Evolutionary conservation across 306 rosid species (phyloP).

Genomic region (Ziziphus jujuba): DNA sequence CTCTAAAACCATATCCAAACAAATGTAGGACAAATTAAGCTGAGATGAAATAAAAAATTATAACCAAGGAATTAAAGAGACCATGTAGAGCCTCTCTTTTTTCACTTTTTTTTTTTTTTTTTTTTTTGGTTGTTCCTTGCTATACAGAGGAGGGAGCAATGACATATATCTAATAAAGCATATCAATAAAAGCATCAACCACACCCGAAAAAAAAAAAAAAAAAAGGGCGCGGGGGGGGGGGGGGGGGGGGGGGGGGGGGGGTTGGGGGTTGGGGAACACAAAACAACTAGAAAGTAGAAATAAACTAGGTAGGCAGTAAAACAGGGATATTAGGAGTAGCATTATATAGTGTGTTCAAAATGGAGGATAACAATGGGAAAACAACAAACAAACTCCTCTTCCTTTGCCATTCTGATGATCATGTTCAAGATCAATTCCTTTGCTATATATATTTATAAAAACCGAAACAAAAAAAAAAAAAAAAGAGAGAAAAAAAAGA

Average conservation of each 20-base stretch:
- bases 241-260: too few species aligned
- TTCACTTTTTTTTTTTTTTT: background rate
- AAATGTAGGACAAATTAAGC: background rate
- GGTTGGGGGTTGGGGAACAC: too few species aligned
- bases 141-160: conserved; percentile 41
- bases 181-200: conserved; percentile 7
- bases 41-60: background rate
- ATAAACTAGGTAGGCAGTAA: conserved; percentile 4
- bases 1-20: too few species aligned
- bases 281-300: background rate
- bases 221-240: too few species aligned
- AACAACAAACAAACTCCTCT: conserved; percentile 14
- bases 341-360: conserved; percentile 26
- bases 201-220: background rate
- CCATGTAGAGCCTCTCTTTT: background rate
- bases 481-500: too few species aligned
- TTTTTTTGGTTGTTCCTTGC: too few species aligned
- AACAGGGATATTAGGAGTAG: background rate
- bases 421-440: background rate
- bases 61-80: background rate
- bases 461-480: too few species aligned
- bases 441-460: background rate
- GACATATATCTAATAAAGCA: conserved; percentile 1
- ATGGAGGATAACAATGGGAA: too few species aligned
- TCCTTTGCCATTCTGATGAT: conserved; percentile 22